Evolutionary conservation across 208 protist genomes (phyloP).

Genomic region (Blastocrithidia nonstop): DNA sequence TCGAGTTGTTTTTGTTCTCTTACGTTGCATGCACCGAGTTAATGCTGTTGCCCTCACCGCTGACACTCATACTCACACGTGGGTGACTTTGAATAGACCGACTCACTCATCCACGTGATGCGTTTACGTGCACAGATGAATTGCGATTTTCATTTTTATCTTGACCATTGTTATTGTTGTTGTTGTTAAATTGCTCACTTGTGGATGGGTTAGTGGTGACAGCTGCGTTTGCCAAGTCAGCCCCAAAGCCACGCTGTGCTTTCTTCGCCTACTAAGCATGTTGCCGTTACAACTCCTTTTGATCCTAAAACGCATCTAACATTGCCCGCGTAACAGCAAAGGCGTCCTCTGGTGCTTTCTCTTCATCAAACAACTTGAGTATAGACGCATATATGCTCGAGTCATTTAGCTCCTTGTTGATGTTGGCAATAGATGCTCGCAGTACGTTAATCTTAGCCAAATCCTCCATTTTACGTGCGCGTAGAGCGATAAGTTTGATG

Average conservation of each 20-base stretch:
- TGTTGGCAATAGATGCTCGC: slow-evolving; percentile 43
- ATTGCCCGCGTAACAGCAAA: slow-evolving; percentile 40
- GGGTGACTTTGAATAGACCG: no score
- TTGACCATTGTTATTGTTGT: slow-evolving; percentile 1
- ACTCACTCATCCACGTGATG: no score
- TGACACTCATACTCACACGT: no score
- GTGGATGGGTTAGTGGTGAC: slow-evolving; percentile 7
- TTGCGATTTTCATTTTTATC: no score
- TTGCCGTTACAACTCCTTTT: slow-evolving; percentile 24
- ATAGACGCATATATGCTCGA: slow-evolving; percentile 6
- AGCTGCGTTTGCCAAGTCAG: slow-evolving; percentile 59
- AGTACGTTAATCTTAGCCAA: slow-evolving; percentile 54
- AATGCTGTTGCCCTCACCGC: no score
- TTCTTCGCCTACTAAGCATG: slow-evolving; percentile 58
- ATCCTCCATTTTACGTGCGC: slow-evolving; percentile 74
- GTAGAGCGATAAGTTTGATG: slow-evolving; percentile 65
- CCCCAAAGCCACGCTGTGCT: slow-evolving; percentile 76
- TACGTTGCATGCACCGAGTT: no score
- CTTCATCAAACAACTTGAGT: not conserved
- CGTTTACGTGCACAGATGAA: no score
- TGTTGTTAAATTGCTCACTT: slow-evolving; percentile 1
- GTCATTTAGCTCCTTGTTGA: slow-evolving; percentile 57
- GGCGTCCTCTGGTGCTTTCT: not conserved
- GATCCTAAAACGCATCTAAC: slow-evolving; percentile 43
- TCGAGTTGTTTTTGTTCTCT: no score